Conservation (phyloP, 371 early-diverging fungal genomes). For the Hamiltosporidium tvaerminnensis region DNA sequence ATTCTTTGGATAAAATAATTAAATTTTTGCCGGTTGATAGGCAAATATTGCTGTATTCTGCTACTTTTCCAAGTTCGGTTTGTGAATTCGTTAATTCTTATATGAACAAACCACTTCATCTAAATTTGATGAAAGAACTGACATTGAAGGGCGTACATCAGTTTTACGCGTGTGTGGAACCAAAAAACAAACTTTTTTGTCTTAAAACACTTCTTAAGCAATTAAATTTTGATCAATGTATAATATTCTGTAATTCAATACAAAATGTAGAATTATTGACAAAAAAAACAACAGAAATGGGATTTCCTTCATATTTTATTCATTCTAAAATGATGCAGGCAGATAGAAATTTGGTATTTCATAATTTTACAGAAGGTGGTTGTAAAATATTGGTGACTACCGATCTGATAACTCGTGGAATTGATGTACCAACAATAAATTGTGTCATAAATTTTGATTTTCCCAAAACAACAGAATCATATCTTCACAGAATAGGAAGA, state of each 20-base stretch:
- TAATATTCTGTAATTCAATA: slow-evolving; percentile 92
- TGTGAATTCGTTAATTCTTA: slow-evolving; percentile 79
- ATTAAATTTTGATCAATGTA: slow-evolving; percentile 93
- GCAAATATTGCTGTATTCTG: slow-evolving; percentile 83
- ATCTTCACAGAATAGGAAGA: slow-evolving; percentile 89
- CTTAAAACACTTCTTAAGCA: slow-evolving; percentile 81
- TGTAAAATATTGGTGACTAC: slow-evolving; percentile 36
- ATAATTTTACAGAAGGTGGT: slow-evolving; percentile 79
- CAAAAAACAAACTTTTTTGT: slow-evolving; percentile 85
- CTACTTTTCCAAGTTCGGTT: slow-evolving; percentile 88
- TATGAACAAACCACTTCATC: slow-evolving; percentile 76
- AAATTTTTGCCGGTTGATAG: slow-evolving; percentile 63
- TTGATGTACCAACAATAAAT: slow-evolving; percentile 94
- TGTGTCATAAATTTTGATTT: slow-evolving; percentile 99
- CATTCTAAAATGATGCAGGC: slow-evolving; percentile 89
- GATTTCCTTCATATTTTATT: slow-evolving; percentile 87
- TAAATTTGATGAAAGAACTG: slow-evolving; percentile 92
- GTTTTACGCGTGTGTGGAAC: slow-evolving; percentile 90
- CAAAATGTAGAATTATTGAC: slow-evolving; percentile 86
- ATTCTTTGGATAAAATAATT: slow-evolving; percentile 77
- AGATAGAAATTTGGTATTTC: slow-evolving; percentile 87
- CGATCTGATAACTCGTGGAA: slow-evolving; percentile 88
- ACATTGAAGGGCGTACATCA: slow-evolving; percentile 86
- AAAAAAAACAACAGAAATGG: slow-evolving; percentile 81
- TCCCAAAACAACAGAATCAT: slow-evolving; percentile 90